Evolutionary conservation across 805 yeast species (phyloP).

Genomic region (Sugiyamaella chiloensis): DNA sequence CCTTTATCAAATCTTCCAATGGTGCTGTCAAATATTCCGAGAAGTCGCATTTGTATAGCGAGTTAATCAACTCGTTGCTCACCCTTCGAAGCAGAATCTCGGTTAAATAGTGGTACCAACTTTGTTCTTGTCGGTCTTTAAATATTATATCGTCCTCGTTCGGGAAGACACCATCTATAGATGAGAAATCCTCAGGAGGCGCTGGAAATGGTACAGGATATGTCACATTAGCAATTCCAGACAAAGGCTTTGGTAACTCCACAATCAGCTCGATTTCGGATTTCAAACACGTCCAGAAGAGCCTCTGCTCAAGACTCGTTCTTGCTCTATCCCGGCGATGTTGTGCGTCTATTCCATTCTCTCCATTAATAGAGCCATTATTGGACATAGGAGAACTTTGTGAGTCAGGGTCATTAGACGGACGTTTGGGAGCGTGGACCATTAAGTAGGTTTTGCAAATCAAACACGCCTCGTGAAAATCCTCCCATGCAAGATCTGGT

Average conservation of each 20-base stretch:
- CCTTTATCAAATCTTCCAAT: conserved; percentile 13
- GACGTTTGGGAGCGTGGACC: conserved; percentile 1
- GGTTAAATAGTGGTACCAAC: conserved; percentile 20
- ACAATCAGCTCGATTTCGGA: conserved; percentile 19
- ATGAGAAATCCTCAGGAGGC: conserved; percentile 18
- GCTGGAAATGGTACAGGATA: conserved; percentile 20
- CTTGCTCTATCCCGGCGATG: conserved; percentile 8
- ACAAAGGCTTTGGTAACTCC: conserved; percentile 17
- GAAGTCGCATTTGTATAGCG: conserved; percentile 15
- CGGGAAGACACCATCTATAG: conserved; percentile 13
- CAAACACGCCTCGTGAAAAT: conserved; percentile 19
- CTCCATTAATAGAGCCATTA: background rate
- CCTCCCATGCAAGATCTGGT: conserved; percentile 19
- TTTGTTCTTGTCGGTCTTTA: conserved; percentile 15
- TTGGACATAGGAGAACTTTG: conserved; percentile 1
- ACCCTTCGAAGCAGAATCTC: conserved; percentile 17
- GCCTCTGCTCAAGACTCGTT: conserved; percentile 18
- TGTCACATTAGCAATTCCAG: conserved; percentile 18
- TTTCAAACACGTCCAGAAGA: conserved; percentile 22
- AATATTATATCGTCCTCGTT: conserved; percentile 14
- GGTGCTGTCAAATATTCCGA: conserved; percentile 15
- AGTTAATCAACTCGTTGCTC: conserved; percentile 15
- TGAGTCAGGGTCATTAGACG: background rate
- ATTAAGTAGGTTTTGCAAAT: conserved; percentile 16
- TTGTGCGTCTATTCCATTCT: background rate